Conservation (phyloP, 208 protist genomes). For the Trypanosoma cruzi region DNA sequence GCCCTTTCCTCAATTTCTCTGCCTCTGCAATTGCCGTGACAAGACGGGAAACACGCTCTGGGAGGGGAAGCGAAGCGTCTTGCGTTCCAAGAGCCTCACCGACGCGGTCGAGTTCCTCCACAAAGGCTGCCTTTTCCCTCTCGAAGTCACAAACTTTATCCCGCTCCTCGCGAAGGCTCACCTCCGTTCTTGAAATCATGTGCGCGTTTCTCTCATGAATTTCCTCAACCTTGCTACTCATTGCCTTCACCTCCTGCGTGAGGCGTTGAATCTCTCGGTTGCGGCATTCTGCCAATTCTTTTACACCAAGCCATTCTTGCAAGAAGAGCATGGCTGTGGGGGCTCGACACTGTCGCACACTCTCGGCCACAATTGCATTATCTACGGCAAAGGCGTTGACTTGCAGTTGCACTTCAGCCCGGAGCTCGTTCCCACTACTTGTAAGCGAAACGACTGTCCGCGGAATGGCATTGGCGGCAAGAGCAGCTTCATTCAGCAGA, state of each 20-base stretch:
- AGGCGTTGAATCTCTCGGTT: conserved; percentile 10
- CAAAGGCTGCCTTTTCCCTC: background rate
- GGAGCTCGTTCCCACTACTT: conserved; percentile 1
- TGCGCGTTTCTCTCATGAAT: background rate
- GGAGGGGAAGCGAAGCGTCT: background rate
- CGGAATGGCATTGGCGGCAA: background rate
- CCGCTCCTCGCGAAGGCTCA: background rate
- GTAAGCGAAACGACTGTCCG: conserved; percentile 10
- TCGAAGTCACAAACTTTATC: background rate
- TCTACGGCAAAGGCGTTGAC: background rate
- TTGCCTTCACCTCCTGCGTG: background rate
- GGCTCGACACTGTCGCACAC: background rate
- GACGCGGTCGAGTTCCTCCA: background rate
- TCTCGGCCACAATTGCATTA: background rate
- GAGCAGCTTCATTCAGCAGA: conserved; percentile 13
- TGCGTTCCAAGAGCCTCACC: background rate
- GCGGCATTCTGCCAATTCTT: background rate
- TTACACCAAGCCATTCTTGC: conserved; percentile 5
- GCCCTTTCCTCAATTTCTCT: background rate
- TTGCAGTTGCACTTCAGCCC: conserved; percentile 18
- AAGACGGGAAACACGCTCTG: background rate
- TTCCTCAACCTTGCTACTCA: background rate
- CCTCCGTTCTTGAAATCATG: background rate
- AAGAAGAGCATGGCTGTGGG: conserved; percentile 7
- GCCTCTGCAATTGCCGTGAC: background rate